Base-by-base conservation (phyloP, 129 eudicot species). In the Tagetes erecta region DNA sequence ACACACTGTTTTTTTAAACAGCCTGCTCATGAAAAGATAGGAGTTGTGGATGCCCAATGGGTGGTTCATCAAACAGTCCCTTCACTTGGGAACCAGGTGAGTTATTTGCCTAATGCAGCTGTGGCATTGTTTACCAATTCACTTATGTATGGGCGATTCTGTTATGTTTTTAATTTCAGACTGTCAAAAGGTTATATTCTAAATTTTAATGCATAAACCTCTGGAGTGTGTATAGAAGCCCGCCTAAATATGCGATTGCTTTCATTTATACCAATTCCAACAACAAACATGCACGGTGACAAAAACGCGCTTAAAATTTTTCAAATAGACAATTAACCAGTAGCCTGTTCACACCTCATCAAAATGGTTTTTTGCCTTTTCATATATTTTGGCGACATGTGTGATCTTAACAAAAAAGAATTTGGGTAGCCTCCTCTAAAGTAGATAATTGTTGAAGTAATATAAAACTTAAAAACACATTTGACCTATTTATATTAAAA, bases 21-120 rank as follows among this genome's bases (percentile, higher is more conserved):
- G 98, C 98, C 98, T 20, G 96, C 96, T 41, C 97, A 94, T 62
- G 89, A 90, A 70, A 94, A 90, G 71, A 94, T 94, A 76, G 98
- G 98, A 68, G 96, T 94, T 6, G 96, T 94, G 51, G 98, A 94
- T 77, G 74, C 97, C 62, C 97, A 90, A 59, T 94, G 97, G 96
- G 80, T 94, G 57, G 96, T 88, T 70, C 97, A 94, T 83, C 92
- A 88, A 77, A 81, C 91, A 0, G 87, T 94, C 73, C 98, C 96
- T 77, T 79, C 98, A 69, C 97, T 90, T 27, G 98, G 96, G 56
- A 94, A 86, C 78, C 98, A 94, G 91, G 98, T 84, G 76, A 38
- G 20, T 57, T 69, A 59, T 59, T 63, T 63, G 53, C 52, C 59
- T 27, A 20, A 62, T 37, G 9, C 2, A 62, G 30, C 0, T 12